Evolutionary conservation across 2,329 filamentous ascomycete species (phyloP).

Genomic region (Bipolaris cookei): DNA sequence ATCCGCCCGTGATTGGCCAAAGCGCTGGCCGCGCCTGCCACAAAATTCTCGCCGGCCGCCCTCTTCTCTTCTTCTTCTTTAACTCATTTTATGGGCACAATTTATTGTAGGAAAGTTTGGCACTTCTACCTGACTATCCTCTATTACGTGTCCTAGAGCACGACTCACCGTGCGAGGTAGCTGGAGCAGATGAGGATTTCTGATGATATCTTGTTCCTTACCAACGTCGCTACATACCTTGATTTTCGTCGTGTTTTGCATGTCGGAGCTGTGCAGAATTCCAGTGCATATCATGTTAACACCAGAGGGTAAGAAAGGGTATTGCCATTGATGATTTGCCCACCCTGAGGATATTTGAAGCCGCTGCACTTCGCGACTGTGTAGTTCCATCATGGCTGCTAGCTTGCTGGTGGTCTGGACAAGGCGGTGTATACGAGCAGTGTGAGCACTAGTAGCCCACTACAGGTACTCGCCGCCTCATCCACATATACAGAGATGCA

Average conservation of each 20-base stretch:
- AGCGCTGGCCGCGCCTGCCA: slow-evolving; percentile 24
- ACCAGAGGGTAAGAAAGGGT: background rate
- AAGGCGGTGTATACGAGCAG: background rate
- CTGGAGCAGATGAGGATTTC: slow-evolving; percentile 67
- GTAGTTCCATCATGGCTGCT: background rate
- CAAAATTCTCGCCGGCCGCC: slow-evolving; percentile 35
- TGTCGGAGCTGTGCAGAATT: slow-evolving; percentile 2
- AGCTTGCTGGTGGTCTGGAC: background rate
- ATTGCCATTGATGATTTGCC: too few relatives aligned
- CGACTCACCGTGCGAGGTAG: slow-evolving; percentile 63
- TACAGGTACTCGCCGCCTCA: background rate
- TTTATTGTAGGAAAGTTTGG: slow-evolving; percentile 70
- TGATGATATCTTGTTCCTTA: slow-evolving; percentile 70
- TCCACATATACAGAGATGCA: background rate
- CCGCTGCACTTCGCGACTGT: background rate
- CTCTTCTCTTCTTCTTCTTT: slow-evolving; percentile 48
- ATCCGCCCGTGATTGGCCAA: slow-evolving; percentile 43
- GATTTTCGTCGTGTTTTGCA: background rate
- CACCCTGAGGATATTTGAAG: background rate
- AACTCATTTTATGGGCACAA: slow-evolving; percentile 66
- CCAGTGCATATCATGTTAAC: background rate
- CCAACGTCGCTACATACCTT: slow-evolving; percentile 66
- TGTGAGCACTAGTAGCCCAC: background rate
- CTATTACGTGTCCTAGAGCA: slow-evolving; percentile 69
- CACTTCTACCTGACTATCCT: slow-evolving; percentile 60